Evolutionary conservation across 371 early-diverging fungal genomes (phyloP).

Genomic region (Mucor plumbeus): DNA sequence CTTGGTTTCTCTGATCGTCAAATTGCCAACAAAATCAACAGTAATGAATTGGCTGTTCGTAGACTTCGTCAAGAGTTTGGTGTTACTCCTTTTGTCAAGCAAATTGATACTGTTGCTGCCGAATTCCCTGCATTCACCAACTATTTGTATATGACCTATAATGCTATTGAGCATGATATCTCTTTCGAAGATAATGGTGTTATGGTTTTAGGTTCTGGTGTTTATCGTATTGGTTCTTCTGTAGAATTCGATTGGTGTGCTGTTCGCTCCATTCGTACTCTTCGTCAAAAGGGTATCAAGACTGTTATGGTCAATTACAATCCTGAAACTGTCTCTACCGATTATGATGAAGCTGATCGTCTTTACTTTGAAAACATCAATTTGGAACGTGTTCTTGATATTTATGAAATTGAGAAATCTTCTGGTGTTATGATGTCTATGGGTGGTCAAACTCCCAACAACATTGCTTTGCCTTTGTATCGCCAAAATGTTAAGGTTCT

Average conservation of each 20-base stretch:
- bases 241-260: slow-evolving; percentile 99
- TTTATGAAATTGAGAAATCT: slow-evolving; percentile 87
- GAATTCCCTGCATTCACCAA: slow-evolving; percentile 97
- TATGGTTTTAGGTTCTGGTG: slow-evolving; percentile 96
- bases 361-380: slow-evolving; percentile 94
- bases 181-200: slow-evolving; percentile 85
- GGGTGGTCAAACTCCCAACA: slow-evolving; percentile 97
- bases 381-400: slow-evolving; percentile 91
- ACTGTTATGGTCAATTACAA: slow-evolving; percentile 98
- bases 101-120: slow-evolving; percentile 97
- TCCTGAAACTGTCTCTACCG: slow-evolving; percentile 96
- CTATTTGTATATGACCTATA: slow-evolving; percentile 96
- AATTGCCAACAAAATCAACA: slow-evolving; percentile 73
- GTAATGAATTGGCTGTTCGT: slow-evolving; percentile 90
- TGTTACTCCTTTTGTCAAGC: slow-evolving; percentile 92
- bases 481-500: slow-evolving; percentile 87
- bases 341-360: slow-evolving; percentile 95
- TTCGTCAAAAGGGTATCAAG: slow-evolving; percentile 81
- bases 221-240: slow-evolving; percentile 95
- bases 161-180: slow-evolving; percentile 89
- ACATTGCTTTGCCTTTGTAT: slow-evolving; percentile 89
- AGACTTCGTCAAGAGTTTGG: slow-evolving; percentile 77
- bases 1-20: slow-evolving; percentile 94
- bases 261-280: slow-evolving; percentile 88
- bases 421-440: slow-evolving; percentile 89